A percentile compares a stretch with the other conserved stretches of the same genome.
phyloP scores from a whole-genome alignment of 805 yeast species.

The Candida broadrunensis region DNA sequence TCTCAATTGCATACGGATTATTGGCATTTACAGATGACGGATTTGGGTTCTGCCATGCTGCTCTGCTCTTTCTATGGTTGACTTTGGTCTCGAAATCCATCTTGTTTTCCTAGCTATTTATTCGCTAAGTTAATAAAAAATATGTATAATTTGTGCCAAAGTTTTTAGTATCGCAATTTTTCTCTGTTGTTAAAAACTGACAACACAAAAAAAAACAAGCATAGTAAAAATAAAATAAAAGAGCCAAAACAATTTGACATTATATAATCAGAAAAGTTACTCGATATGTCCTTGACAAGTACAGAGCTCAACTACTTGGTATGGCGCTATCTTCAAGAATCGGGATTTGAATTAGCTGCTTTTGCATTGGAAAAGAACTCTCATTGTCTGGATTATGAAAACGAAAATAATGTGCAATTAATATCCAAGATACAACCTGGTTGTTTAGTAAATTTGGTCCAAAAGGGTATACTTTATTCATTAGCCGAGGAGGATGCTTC shows the following conservation, averaged over 20 bases:
- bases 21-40: neutral
- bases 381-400: slow-evolving; percentile 53
- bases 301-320: slow-evolving; percentile 84
- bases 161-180: too few relatives aligned
- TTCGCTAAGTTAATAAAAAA: too few relatives aligned
- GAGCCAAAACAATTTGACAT: neutral
- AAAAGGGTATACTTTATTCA: slow-evolving; percentile 79
- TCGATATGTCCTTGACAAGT: slow-evolving; percentile 72
- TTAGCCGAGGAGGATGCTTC: slow-evolving; percentile 57
- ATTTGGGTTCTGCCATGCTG: slow-evolving; percentile 35
- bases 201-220: neutral
- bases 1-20: slow-evolving; percentile 10
- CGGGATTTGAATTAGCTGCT: slow-evolving; percentile 74
- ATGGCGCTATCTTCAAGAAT: slow-evolving; percentile 90
- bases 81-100: slow-evolving; percentile 30
- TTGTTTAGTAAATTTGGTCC: slow-evolving; percentile 74
- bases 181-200: too few relatives aligned
- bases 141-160: too few relatives aligned
- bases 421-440: slow-evolving; percentile 65
- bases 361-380: slow-evolving; percentile 78
- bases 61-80: slow-evolving; percentile 38
- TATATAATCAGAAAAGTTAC: neutral
- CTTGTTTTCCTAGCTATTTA: neutral
- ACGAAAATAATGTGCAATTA: slow-evolving; percentile 37
- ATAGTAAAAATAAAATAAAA: neutral